phyloP scores from a whole-genome alignment of 345 rosid species.

The Salix purpurea region DNA sequence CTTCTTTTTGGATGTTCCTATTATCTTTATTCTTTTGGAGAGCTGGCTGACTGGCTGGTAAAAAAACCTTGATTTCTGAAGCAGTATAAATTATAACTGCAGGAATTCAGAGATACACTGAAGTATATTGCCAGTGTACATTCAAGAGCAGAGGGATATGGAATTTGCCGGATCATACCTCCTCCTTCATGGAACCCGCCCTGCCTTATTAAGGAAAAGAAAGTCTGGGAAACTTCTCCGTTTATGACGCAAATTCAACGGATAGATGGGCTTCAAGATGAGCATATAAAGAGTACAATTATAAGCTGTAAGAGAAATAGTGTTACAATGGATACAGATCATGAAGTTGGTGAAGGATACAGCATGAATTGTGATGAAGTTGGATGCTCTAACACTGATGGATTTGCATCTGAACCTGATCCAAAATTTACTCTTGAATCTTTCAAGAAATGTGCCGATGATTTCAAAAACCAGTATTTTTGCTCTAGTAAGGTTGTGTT shows the following conservation, averaged over 20 bases:
- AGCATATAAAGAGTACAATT: constrained; percentile 21
- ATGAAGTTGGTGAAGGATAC: constrained; percentile 16
- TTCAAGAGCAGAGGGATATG: constrained; percentile 48
- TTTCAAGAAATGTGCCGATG: constrained; percentile 50
- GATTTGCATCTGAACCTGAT: constrained; percentile 32
- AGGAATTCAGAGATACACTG: constrained; percentile 65
- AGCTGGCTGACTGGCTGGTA: neutral
- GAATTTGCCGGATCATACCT: constrained; percentile 71
- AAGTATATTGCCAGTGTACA: constrained; percentile 57
- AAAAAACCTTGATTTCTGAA: constrained; percentile 13
- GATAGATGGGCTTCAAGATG: constrained; percentile 37
- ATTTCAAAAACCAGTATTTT: constrained; percentile 45
- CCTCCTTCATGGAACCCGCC: constrained; percentile 72
- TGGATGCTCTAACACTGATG: constrained; percentile 24
- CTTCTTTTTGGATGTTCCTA: constrained; percentile 6
- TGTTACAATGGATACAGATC: constrained; percentile 7
- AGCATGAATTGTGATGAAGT: constrained; percentile 18
- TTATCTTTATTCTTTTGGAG: constrained; percentile 13
- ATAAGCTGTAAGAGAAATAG: constrained; percentile 16
- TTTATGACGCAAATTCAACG: constrained; percentile 47
- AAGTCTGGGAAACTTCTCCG: constrained; percentile 42
- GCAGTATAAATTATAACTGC: constrained; percentile 24
- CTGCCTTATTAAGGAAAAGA: constrained; percentile 41
- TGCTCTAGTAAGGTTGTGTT: constrained; percentile 13
- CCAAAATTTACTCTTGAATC: constrained; percentile 42